Conservation (phyloP, 2,329 filamentous ascomycete species). For the Clonostachys rosea region DNA sequence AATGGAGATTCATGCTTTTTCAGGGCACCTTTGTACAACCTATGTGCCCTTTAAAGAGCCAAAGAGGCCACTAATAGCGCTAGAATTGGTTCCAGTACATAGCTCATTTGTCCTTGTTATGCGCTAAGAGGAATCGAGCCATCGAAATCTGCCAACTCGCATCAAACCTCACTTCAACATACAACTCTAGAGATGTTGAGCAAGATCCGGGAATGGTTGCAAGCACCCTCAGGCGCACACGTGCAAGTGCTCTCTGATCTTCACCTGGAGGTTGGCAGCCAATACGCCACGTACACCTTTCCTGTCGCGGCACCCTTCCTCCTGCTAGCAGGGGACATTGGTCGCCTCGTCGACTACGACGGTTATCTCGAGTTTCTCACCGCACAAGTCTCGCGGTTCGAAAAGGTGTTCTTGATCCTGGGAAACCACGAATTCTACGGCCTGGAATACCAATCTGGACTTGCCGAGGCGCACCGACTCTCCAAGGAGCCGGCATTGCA, state of each 20-base stretch:
- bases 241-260: slow-evolving; percentile 40
- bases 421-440: slow-evolving; percentile 53
- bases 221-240: too few relatives aligned
- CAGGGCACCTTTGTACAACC: too few relatives aligned
- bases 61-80: too few relatives aligned
- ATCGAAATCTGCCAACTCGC: too few relatives aligned
- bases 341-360: slow-evolving; percentile 40
- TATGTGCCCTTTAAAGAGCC: too few relatives aligned
- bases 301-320: slow-evolving; percentile 32
- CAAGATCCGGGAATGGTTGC: too few relatives aligned
- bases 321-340: slow-evolving; percentile 44
- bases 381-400: slow-evolving; percentile 32
- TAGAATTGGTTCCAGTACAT: too few relatives aligned
- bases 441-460: slow-evolving; percentile 25
- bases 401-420: slow-evolving; percentile 40
- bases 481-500: slow-evolving; percentile 27
- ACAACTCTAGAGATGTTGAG: too few relatives aligned
- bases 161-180: too few relatives aligned
- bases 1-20: too few relatives aligned
- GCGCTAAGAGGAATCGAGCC: too few relatives aligned
- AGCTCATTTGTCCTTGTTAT: too few relatives aligned
- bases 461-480: slow-evolving; percentile 29
- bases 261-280: slow-evolving; percentile 39
- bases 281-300: slow-evolving; percentile 35
- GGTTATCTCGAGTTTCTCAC: slow-evolving; percentile 36